phyloP scores from a whole-genome alignment of 495 filamentous ascomycete genomes.

The Penicillium paradoxum region DNA sequence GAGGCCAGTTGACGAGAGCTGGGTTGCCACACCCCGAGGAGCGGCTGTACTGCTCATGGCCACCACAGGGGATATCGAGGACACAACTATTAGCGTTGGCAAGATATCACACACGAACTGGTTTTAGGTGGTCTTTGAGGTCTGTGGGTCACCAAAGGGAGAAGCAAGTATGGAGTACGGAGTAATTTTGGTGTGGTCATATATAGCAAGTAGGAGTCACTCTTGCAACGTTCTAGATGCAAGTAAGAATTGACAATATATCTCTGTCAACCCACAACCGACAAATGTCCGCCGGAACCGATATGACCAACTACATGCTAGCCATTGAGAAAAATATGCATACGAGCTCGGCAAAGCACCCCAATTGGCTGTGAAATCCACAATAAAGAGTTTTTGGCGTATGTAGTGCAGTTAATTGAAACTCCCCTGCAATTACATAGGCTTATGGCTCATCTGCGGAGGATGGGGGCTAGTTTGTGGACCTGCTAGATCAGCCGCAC shows the following conservation, averaged over 20 bases:
- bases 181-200: background rate
- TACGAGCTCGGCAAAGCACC: background rate
- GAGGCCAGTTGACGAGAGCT: conserved; percentile 10
- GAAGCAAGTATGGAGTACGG: too few relatives aligned
- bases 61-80: too few relatives aligned
- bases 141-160: too few relatives aligned
- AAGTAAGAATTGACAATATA: background rate
- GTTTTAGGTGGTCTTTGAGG: too few relatives aligned
- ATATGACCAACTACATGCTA: background rate
- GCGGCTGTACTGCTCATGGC: background rate
- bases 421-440: background rate
- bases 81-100: too few relatives aligned
- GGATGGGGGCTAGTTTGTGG: background rate
- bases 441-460: background rate
- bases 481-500: too few relatives aligned
- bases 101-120: too few relatives aligned
- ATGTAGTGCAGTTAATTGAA: background rate
- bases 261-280: background rate
- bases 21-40: conserved; percentile 8
- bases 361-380: background rate
- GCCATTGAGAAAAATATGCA: background rate
- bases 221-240: background rate
- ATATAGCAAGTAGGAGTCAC: background rate
- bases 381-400: background rate
- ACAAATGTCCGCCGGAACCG: background rate